Percentiles rank a stretch among this genome's conserved stretches.
These are phyloP conservation scores for Dioscorea zingiberensis DNA, from an alignment of 106 monocot genomes.

Conservation along the genomic window DNA sequence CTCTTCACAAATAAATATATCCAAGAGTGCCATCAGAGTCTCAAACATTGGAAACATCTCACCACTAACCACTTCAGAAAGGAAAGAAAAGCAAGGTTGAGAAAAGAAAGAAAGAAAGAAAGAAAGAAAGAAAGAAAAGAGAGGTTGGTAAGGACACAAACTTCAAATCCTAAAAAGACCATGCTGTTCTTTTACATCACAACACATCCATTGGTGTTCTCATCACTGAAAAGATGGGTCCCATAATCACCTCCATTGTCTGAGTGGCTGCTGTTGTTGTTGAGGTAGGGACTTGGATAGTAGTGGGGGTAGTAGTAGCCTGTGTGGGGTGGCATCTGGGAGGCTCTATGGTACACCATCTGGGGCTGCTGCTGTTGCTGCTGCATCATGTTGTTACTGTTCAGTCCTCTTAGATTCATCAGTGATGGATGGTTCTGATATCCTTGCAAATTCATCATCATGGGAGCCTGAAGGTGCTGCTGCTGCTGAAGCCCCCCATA, in stretches of 20 bases:
- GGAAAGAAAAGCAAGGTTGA: conserved; percentile 10
- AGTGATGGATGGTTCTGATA: conserved; percentile 30
- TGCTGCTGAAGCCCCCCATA: conserved; percentile 10
- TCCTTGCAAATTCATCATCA: conserved; percentile 33
- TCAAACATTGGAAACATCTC: neutral
- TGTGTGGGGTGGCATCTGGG: conserved; percentile 63
- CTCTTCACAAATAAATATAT: conserved; percentile 1
- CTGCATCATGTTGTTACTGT: conserved; percentile 28
- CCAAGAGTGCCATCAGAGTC: conserved; percentile 1
- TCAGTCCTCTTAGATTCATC: conserved; percentile 38
- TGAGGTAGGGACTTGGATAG: conserved; percentile 15
- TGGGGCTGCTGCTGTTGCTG: conserved; percentile 49
- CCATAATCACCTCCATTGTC: conserved; percentile 32
- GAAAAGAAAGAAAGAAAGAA: neutral
- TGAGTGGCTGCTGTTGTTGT: neutral
- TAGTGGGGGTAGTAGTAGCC: conserved; percentile 42
- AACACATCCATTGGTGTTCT: conserved; percentile 70
- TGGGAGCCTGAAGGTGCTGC: conserved; percentile 12
- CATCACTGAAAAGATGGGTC: conserved; percentile 79
- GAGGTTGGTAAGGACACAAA: neutral
- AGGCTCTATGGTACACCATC: conserved; percentile 68
- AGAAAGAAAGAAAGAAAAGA: conserved; percentile 1
- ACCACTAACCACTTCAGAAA: conserved; percentile 9
- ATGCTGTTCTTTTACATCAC: conserved; percentile 52
- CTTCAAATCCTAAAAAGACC: neutral